Evolutionary conservation across 768 basidiomycete species (phyloP), one percentile per base, ranked within the genome.

Genomic region (Tylopilus vinaceipallidus): DNA sequence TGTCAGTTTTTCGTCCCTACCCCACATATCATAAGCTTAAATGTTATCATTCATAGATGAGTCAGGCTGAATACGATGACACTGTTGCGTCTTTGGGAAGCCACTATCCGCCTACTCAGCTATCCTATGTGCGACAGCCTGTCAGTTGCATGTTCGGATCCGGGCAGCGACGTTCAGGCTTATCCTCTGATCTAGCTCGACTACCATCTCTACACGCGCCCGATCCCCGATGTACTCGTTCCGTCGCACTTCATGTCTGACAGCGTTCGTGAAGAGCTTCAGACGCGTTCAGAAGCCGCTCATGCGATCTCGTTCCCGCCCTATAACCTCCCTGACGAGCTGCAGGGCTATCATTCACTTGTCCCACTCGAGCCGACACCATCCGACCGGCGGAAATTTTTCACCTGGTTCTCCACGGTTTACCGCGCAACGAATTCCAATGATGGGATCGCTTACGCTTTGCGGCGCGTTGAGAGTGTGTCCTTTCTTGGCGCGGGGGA

Each of bases 311-410:
- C 71, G 19, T 62, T 66, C 47, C 47, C 69, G 46, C 81, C 81
- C 3, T 71, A 80, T 8, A 78, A 77, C 17, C 74, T 97, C 9
- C 95, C 95, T 0, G 85, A 90, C 16, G 91, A 95, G 53, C 69
- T 98, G 1, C 89, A 93, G 61, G 89, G 90, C 2, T 99, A 98
- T 61, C 91, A 97, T 66, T 82, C 86, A 0, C 77, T 98, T 14
- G 78, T 86, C 8, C 90, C 90, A 0, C 76, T 98, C 3, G 92
- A 95, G 64, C 70, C 73, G 26, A 57, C 68, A 3, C 62, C 67
- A 9, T 64, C 73, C 13, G 88, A 89, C 19, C 75, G 87, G 32
- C 80, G 88, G 56, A 88, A 88, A 60, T 80, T 80, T 51, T 74
- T 91, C 37, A 91, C 82, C 55, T 94, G 91, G 83, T 81, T 84